Evolutionary conservation across 768 basidiomycete species (phyloP), one percentile per base, ranked within the genome.

Genomic region (Rhodotorula kratochvilovae): DNA sequence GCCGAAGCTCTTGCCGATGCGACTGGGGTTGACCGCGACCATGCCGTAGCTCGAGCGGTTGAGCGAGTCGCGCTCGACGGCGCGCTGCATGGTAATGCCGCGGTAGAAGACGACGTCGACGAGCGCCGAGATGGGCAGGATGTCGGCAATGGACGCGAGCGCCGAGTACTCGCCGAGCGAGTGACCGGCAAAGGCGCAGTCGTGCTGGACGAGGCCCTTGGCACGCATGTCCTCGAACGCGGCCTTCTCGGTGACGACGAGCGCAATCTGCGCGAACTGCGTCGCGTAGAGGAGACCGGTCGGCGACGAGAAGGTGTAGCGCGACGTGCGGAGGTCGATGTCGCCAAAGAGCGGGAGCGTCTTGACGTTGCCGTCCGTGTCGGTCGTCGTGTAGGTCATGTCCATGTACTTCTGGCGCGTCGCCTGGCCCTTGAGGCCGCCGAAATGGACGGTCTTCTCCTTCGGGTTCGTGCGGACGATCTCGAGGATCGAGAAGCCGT

Each of bases 351-450:
- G 87, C 57, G 95, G 94, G 21, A 96, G 88, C 0, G 92, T 97
- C 85, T 93, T 94, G 81, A 97, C 87, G 78, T 90, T 88, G 67
- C 95, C 95, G 77, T 94, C 92, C 83, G 91, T 92, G 82, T 96
- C 95, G 85, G 77, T 89, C 0, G 92, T 88, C 79, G 97, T 94
- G 83, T 97, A 98, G 10, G 90, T 90, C 90, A 99, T 96, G 76
- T 94, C 93, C 92, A 98, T 98, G 83, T 99, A 99, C n/a, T 96
- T 88, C 77, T 94, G 90, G 39, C 96, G 90, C 74, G 98, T 98
- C 5, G 89, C 94, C 80, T 98, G 95, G 51, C 96, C 96, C 83
- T 97, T 97, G 81, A 98, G 91, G 80, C 96, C 96, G 84, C 96
- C 96, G 76, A 99, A 99, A 81, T 99, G 95, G 76, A 99, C 89